Conservation (phyloP, 139 green algal genomes). For the Chlamydomonas sp. region DNA sequence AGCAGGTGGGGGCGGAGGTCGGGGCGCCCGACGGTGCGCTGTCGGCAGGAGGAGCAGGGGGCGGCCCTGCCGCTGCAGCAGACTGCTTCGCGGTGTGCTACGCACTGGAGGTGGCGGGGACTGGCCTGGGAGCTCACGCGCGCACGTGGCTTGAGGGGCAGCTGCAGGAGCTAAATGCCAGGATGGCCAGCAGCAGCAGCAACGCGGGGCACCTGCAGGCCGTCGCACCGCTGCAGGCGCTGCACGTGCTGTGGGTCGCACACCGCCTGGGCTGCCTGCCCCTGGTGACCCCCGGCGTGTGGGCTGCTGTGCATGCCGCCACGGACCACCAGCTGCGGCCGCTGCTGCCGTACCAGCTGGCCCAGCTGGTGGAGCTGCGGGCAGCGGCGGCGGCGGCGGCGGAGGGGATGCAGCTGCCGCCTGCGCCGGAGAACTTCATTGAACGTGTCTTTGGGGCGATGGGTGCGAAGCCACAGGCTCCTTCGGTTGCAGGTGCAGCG, state of each 20-base stretch:
- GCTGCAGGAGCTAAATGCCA: too few species aligned
- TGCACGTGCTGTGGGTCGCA: constrained; percentile 18
- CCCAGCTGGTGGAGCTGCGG: constrained; percentile 16
- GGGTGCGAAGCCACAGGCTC: too few species aligned
- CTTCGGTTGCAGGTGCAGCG: too few species aligned
- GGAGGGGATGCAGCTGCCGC: too few species aligned
- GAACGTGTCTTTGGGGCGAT: too few species aligned
- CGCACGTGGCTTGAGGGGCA: background rate
- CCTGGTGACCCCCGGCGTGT: background rate
- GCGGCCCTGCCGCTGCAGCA: too few species aligned
- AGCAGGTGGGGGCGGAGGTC: background rate
- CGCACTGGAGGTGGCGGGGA: too few species aligned
- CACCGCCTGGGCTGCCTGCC: background rate
- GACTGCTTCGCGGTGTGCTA: too few species aligned
- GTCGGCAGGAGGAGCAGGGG: too few species aligned
- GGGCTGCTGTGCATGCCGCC: background rate
- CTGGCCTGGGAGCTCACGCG: too few species aligned
- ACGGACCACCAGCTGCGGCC: too few species aligned
- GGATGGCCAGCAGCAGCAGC: background rate
- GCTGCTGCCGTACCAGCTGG: constrained; percentile 10
- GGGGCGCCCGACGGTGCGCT: background rate
- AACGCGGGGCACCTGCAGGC: background rate
- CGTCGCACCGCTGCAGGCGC: background rate
- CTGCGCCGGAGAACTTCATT: too few species aligned
- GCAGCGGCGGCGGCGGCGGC: background rate